These are phyloP conservation scores for Picocystis salinarum DNA, from an alignment of 139 green algal genomes.

Conservation along the genomic window DNA sequence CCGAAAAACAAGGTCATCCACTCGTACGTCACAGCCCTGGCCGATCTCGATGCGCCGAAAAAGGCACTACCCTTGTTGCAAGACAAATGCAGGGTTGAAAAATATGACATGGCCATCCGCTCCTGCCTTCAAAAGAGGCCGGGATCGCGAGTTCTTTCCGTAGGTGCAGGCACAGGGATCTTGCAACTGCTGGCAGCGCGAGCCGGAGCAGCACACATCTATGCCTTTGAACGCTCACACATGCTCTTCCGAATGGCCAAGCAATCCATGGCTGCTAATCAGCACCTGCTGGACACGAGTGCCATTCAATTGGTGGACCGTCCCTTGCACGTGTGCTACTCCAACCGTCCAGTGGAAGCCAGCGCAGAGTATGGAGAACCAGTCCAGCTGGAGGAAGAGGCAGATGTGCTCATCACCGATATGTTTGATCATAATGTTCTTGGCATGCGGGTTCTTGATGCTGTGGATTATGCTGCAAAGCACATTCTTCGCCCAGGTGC, in stretches of 20 bases:
- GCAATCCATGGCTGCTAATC: slow-evolving; percentile 24
- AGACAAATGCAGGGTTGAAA: slow-evolving; percentile 11
- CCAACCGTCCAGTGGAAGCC: too few relatives aligned
- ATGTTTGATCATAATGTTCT: slow-evolving; percentile 36
- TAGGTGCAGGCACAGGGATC: slow-evolving; percentile 21
- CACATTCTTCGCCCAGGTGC: slow-evolving; percentile 16
- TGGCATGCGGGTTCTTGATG: slow-evolving; percentile 21
- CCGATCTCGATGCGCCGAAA: slow-evolving; percentile 32
- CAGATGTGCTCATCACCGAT: slow-evolving; percentile 36
- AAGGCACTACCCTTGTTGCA: slow-evolving; percentile 10
- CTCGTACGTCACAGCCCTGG: slow-evolving; percentile 18
- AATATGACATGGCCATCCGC: slow-evolving; percentile 7
- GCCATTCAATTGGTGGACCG: too few relatives aligned
- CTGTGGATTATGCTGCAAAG: slow-evolving; percentile 24
- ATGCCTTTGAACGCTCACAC: slow-evolving; percentile 21
- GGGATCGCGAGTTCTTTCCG: slow-evolving; percentile 16
- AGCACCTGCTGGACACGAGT: too few relatives aligned
- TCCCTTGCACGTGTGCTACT: too few relatives aligned
- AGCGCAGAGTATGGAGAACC: neutral
- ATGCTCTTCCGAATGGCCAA: slow-evolving; percentile 42
- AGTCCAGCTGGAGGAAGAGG: slow-evolving; percentile 1
- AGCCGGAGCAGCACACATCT: slow-evolving; percentile 16
- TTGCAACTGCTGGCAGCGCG: slow-evolving; percentile 21
- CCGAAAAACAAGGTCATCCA: slow-evolving; percentile 7
- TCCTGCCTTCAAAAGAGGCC: slow-evolving; percentile 6